phyloP scores from a whole-genome alignment of 352 stramenopile species.

The Globisporangium irregulare region DNA sequence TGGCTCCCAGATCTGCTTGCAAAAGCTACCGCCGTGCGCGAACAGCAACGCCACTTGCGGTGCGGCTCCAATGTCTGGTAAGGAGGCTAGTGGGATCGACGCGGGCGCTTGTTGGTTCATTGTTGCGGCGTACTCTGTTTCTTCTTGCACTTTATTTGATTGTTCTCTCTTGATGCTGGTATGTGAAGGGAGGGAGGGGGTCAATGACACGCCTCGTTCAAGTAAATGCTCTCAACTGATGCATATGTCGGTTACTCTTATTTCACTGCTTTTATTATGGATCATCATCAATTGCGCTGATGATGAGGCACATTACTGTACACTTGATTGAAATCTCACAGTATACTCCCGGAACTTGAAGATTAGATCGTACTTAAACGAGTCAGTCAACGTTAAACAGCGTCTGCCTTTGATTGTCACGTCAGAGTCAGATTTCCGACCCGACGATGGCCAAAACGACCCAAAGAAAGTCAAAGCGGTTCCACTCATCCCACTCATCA shows the following conservation, averaged over 20 bases:
- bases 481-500: background rate
- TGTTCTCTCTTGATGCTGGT: too few species aligned
- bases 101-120: too few species aligned
- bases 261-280: background rate
- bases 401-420: background rate
- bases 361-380: background rate
- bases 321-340: too few species aligned
- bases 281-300: background rate
- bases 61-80: background rate
- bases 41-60: conserved; percentile 38
- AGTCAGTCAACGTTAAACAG: background rate
- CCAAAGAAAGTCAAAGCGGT: background rate
- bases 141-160: too few species aligned
- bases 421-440: background rate
- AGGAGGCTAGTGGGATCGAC: too few species aligned
- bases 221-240: background rate
- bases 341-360: background rate
- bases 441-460: background rate
- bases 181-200: too few species aligned
- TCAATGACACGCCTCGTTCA: conserved; percentile 6
- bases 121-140: too few species aligned
- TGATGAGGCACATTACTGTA: background rate
- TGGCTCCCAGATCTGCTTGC: conserved; percentile 44
- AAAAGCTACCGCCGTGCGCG: conserved; percentile 42
- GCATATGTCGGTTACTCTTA: too few species aligned